Base-by-base conservation (phyloP, 257 asterid species). In the Jasminum sambac region DNA sequence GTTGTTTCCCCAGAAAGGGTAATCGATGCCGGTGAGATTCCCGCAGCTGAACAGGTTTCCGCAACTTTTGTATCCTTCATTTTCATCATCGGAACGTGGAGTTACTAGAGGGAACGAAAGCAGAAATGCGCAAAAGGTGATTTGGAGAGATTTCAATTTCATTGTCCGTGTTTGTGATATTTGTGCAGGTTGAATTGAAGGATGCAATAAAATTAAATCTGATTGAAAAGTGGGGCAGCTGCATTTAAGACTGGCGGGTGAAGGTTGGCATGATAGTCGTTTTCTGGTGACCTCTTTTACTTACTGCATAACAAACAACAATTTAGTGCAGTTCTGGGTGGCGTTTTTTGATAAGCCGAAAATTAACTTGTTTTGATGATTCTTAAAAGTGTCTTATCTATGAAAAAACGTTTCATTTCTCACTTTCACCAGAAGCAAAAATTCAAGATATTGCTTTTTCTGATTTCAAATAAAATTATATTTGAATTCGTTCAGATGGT, bases 1-100 rank as follows among this genome's bases (percentile, higher is more conserved):
- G 62, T 68, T 60, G 39, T 81, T 79, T 48, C 90, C 92, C 76
- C 85, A 84, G 67, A 86, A 86, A 4, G 92, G 95, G 74, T 80
- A 88, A 26, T 59, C 81, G 30, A 80, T 59, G 13, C 76, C 77
- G 9, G 76, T 25, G 79, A 85, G 62, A 10, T 46, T 63, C 5
- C 91, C 93, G 64, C 93, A 89, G 71, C 40, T 71, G 84, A 83
- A 85, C 7, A 26, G 42, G 43, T 48, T 69, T 46, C 73, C 74
- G 24, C 96, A 87, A 24, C 55, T 77, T 0, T 65, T 48, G 78
- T 73, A 80, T 64, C 37, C 60, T 6, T 67, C 40, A 1, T 69
- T 73, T 11, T 60, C 44, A 42, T 60, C 41, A 13, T 68, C 37
- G 14, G 38, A 72, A 1, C 41, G 34, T 16, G 25, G 58, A 30